Base-by-base conservation (phyloP, 1,284 basidiomycete genomes). In the Xanthoconium separans region DNA sequence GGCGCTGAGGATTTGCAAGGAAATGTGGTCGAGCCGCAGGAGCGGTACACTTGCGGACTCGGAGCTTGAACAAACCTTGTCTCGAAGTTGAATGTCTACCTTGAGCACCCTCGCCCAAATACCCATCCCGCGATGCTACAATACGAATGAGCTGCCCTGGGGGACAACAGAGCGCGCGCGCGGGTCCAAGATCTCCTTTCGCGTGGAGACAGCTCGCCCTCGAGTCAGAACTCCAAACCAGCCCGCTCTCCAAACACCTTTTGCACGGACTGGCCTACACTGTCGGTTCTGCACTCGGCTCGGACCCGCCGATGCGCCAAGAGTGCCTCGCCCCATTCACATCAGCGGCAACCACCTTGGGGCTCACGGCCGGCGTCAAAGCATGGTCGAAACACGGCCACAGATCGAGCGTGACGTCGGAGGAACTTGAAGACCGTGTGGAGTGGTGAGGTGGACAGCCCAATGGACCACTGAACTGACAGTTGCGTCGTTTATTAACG, bases 321-420 rank as follows among this genome's bases (percentile, higher is more conserved):
- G 63, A 66, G 12, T 83, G 82, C 61, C 73, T 81, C 10, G 60
- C 67, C 16, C 79, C 81, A 1, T 84, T 81, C 61, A 61, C 73
- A 2, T 53, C 70, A 12, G 37, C 62, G 18, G 69, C 75, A 2
- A 83, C 82, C 55, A 76, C 62, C 31, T 76, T 69, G 20, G 75
- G 77, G 4, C 72, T 85, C 42, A 80, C 74, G 2, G 76, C 77
- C 2, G 83, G 83, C 12, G 78, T 81, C 3, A 75, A 80, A 27
- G 83, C 83, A 6, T 85, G 81, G 82, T 74, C 80, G 3, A 84
- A 84, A 58, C 82, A 84, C 58, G 75, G 75, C 3, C 81, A 82
- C 57, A 71, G 83, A 22, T 83, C 82, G 33, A 56, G 57, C 1
- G 53, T 47, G 36, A 33, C 3, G 24, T 42, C 27, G 7, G 53